Conservation (phyloP, 148 eudicot species). For the Tetragonia tetragonoides region DNA sequence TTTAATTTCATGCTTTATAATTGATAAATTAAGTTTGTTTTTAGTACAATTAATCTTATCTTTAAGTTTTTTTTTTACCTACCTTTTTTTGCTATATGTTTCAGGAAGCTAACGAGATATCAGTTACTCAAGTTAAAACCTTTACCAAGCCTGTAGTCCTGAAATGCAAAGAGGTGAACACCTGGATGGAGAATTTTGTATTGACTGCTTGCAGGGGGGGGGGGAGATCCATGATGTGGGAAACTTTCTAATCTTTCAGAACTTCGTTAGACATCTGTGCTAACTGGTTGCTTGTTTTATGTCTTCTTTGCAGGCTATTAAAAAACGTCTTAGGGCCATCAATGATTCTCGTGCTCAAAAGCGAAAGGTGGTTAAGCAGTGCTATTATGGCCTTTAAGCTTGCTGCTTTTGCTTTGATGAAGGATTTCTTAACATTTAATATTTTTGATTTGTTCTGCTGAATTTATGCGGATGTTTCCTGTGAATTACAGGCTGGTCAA, state of each 20-base stretch:
- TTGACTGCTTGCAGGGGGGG: background rate
- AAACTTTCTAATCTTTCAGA: background rate
- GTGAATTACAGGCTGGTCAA: constrained; percentile 82
- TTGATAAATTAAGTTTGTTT: background rate
- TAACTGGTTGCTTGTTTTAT: constrained; percentile 6
- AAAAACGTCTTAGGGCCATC: constrained; percentile 88
- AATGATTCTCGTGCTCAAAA: constrained; percentile 96
- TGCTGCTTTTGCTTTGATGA: constrained; percentile 1
- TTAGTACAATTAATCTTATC: too few relatives aligned
- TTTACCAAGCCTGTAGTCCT: constrained; percentile 61
- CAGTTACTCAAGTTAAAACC: constrained; percentile 57
- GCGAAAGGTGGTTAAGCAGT: constrained; percentile 65
- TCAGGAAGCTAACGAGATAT: constrained; percentile 89
- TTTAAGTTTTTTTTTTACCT: background rate
- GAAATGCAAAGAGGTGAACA: constrained; percentile 85
- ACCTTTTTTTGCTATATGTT: constrained; percentile 22
- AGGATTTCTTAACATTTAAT: background rate
- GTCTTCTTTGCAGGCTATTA: constrained; percentile 64
- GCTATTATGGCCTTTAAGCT: background rate
- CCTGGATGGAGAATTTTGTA: background rate
- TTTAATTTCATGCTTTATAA: background rate
- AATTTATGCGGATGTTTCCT: constrained; percentile 3
- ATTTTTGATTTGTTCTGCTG: background rate
- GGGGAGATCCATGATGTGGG: background rate
- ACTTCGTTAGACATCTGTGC: background rate